Conservation (phyloP, 139 green algal species). For the Chlorella sorokiniana region DNA sequence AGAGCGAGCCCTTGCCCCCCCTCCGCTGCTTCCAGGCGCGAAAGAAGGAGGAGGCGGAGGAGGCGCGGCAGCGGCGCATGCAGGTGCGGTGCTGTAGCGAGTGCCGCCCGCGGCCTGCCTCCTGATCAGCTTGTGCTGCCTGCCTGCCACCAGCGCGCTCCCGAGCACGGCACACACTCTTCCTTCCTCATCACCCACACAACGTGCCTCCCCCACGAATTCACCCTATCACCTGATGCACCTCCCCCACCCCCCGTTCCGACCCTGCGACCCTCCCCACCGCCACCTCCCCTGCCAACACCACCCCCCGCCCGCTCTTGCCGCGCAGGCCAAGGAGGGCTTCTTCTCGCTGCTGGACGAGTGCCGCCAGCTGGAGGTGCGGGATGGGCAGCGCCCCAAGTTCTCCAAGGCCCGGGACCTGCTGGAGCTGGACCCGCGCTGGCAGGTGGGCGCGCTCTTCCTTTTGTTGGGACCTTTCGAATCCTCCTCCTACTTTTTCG, state of each 20-base stretch:
- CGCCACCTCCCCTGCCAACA: not conserved
- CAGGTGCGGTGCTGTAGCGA: constrained; percentile 6
- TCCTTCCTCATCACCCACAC: no score
- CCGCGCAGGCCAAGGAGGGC: constrained; percentile 63
- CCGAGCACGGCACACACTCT: not conserved
- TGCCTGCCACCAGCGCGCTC: not conserved
- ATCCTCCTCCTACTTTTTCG: no score
- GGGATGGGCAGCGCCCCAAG: constrained; percentile 25
- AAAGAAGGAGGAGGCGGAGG: constrained; percentile 81
- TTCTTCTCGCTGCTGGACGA: constrained; percentile 75
- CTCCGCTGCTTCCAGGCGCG: no score
- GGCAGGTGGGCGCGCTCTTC: constrained; percentile 58
- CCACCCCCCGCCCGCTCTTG: not conserved
- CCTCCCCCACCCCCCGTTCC: not conserved
- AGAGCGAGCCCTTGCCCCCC: no score
- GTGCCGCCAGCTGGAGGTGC: constrained; percentile 45
- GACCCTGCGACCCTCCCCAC: not conserved
- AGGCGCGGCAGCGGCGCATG: constrained; percentile 54
- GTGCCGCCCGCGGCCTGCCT: not conserved
- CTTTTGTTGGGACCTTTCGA: no score
- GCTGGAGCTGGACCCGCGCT: constrained; percentile 72
- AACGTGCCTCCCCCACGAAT: no score
- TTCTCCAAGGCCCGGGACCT: constrained; percentile 56
- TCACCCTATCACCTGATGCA: no score
- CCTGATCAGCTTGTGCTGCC: not conserved